Percentiles rank a stretch among this genome's conserved stretches.
Evolutionary conservation across 2,329 filamentous ascomycete species (phyloP).

Genomic region (Fusarium staphyleae): DNA sequence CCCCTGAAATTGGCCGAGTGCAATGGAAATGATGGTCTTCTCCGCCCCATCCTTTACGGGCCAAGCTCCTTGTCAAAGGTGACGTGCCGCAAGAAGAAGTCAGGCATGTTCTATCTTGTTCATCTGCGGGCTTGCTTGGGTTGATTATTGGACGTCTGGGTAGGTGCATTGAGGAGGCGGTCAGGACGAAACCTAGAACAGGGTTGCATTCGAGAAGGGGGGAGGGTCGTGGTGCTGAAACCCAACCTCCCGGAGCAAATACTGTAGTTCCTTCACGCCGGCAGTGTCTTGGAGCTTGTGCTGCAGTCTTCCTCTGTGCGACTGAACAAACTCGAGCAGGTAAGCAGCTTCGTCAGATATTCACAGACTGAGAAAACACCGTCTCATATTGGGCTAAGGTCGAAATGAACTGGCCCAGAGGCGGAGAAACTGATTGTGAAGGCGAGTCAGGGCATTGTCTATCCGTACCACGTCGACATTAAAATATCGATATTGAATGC

Average conservation of each 20-base stretch:
- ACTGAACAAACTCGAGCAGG: constrained; percentile 6
- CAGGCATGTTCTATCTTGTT: constrained; percentile 32
- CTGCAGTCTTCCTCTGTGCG: background rate
- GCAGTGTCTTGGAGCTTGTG: background rate
- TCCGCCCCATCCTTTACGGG: constrained; percentile 34
- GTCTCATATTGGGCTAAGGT: constrained; percentile 16
- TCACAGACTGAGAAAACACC: constrained; percentile 19
- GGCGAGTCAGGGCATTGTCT: constrained; percentile 35
- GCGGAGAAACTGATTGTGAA: constrained; percentile 22
- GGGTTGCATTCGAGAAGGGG: constrained; percentile 34
- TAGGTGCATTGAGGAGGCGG: constrained; percentile 34
- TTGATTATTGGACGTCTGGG: constrained; percentile 36
- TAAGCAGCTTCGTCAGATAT: constrained; percentile 12
- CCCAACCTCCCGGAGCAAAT: background rate
- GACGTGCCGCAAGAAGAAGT: constrained; percentile 38
- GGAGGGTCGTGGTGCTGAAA: constrained; percentile 11
- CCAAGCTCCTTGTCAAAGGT: constrained; percentile 33
- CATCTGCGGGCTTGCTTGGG: constrained; percentile 31
- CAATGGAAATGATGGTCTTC: constrained; percentile 25
- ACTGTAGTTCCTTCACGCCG: background rate
- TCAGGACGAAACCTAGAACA: constrained; percentile 30
- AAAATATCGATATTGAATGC: constrained; percentile 9
- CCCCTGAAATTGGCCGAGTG: constrained; percentile 35
- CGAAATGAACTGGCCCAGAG: constrained; percentile 16
- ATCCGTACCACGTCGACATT: constrained; percentile 10